These are phyloP conservation scores for Cyberlindnera euphorbiiphila DNA, from an alignment of 805 yeast species.

Conservation along the genomic window DNA sequence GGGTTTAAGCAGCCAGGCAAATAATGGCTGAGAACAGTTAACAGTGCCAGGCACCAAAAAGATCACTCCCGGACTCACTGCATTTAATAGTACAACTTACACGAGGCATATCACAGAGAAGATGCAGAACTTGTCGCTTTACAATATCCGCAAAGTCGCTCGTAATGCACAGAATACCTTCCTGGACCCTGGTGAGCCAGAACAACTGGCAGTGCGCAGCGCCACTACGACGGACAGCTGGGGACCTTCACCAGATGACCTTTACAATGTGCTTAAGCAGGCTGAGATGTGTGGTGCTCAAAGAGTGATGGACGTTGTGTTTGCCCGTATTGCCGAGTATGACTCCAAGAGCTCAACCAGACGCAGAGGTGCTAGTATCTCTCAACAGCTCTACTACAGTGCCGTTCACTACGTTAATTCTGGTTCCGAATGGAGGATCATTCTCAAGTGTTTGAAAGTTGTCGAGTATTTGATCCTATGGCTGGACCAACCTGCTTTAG, in stretches of 20 bases:
- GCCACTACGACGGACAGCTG: constrained; percentile 46
- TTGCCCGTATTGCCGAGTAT: constrained; percentile 29
- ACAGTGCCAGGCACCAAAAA: too few relatives aligned
- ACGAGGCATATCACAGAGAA: background rate
- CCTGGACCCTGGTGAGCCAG: constrained; percentile 33
- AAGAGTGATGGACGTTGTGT: constrained; percentile 30
- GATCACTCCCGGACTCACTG: too few relatives aligned
- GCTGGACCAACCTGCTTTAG: constrained; percentile 9
- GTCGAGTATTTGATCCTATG: constrained; percentile 31
- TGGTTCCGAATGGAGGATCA: constrained; percentile 39
- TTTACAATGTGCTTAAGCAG: constrained; percentile 29
- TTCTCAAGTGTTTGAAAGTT: constrained; percentile 34
- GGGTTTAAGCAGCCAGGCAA: too few relatives aligned
- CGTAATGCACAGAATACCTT: constrained; percentile 37
- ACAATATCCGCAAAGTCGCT: constrained; percentile 38
- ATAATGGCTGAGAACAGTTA: too few relatives aligned
- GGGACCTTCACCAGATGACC: constrained; percentile 47
- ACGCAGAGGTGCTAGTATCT: background rate
- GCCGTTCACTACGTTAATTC: constrained; percentile 35
- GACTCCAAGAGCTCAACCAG: background rate
- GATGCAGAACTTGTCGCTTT: constrained; percentile 31
- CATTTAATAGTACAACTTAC: background rate
- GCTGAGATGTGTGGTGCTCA: constrained; percentile 18
- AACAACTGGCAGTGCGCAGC: constrained; percentile 36
- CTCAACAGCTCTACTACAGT: constrained; percentile 2